Base-by-base conservation (phyloP, 495 filamentous ascomycete genomes). In the Aspergillus funiculosus region DNA sequence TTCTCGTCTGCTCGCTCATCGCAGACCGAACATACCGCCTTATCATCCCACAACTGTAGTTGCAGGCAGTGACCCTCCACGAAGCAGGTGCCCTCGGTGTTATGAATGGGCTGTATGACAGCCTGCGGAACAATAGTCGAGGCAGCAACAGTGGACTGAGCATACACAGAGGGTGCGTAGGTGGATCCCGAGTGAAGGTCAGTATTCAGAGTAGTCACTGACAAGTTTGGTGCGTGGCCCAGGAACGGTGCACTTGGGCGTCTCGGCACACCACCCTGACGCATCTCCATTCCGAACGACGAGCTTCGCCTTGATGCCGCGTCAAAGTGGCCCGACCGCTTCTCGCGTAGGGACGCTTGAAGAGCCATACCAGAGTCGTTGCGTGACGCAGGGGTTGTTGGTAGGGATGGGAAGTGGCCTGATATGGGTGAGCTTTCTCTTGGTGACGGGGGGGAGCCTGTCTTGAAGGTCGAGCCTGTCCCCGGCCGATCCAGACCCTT, bases 91-190 rank as follows among this genome's bases (percentile, higher is more conserved):
- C 80, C 90, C 27, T 94, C 88, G 2, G 85, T 87, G 56, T 95
- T 94, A 26, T 78, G 73, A 6, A 95, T 86, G 2, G 86, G 88
- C 58, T 94, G 89, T 51, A 87, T 72, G 36, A 87, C 71, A 67
- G 94, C 79, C 59, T 89, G 87, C 9, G 92, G 91, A 79, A 98
- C 95, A 56, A 98, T 83, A 0, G 92, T 98, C 10, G 89, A 95
- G n/a, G 92, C 92, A 22, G 92, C 92, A n/a, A 97, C 75, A 7
- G 92, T 98, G 11, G 90, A 95, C 56, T 91, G 87, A 2, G 92
- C 92, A 66, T 96, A 98, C 2, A 90, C 87, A 2, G 91, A 96
- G 1, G 92, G 91, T 2, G 92, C 90, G 68, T 98, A 98, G 3
- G 81, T 83, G 10, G 82, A 91, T 1, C 81, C 80, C 13, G 83